These are phyloP conservation scores for Physcomitrellopsis africana DNA, from an alignment of 225 moss, liverwort and hornwort species.

Conservation along the genomic window DNA sequence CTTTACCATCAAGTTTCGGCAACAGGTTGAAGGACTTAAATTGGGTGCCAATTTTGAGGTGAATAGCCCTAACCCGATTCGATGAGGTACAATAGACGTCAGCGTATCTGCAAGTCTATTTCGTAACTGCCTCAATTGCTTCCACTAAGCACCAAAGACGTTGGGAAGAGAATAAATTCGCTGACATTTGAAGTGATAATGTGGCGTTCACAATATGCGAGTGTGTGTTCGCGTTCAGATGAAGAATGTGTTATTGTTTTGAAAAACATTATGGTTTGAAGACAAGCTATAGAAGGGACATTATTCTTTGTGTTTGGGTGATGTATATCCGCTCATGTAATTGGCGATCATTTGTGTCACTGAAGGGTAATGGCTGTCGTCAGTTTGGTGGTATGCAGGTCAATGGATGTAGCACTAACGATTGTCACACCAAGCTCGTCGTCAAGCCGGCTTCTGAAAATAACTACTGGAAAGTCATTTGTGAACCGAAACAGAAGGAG, in stretches of 20 bases:
- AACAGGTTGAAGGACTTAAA: slow-evolving; percentile 87
- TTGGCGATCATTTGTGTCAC: not conserved
- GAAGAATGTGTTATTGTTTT: no score
- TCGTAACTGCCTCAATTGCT: no score
- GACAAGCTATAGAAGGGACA: no score
- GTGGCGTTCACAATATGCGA: no score
- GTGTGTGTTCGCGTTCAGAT: no score
- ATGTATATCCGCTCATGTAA: no score
- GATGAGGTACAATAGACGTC: not conserved
- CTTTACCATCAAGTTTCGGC: slow-evolving; percentile 80
- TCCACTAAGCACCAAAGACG: no score
- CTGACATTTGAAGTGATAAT: no score
- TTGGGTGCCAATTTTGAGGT: slow-evolving; percentile 97
- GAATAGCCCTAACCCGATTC: not conserved
- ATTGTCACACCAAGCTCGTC: slow-evolving; percentile 81
- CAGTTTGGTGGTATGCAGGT: slow-evolving; percentile 78
- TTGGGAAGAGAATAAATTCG: no score
- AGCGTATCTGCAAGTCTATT: no score
- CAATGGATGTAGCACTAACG: slow-evolving; percentile 69
- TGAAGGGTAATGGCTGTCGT: slow-evolving; percentile 49
- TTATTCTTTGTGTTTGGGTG: no score
- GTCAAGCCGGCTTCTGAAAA: slow-evolving; percentile 75
- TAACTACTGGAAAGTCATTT: slow-evolving; percentile 85
- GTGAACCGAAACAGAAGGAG: slow-evolving; percentile 88
- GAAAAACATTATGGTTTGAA: no score